phyloP scores from a whole-genome alignment of 768 basidiomycete species.

The Psilocybe subaeruginosa region DNA sequence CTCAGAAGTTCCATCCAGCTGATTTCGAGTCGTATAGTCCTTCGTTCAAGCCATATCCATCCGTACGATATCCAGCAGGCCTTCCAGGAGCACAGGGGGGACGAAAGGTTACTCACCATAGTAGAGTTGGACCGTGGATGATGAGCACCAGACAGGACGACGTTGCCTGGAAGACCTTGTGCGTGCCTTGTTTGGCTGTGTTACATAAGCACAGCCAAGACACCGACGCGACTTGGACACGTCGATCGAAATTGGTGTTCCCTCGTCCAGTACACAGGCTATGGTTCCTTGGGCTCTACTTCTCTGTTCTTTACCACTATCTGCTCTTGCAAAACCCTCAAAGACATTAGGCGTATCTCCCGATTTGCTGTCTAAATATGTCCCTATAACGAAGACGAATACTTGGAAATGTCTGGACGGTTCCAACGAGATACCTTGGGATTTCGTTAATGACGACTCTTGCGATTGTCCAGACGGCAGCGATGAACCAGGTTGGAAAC shows the following conservation, averaged over 20 bases:
- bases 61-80: constrained; percentile 7
- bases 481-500: constrained; percentile 81
- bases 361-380: constrained; percentile 56
- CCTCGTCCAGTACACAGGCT: constrained; percentile 16
- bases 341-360: constrained; percentile 65
- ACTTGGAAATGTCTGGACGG: constrained; percentile 85
- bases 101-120: constrained; percentile 42
- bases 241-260: constrained; percentile 29
- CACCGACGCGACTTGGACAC: constrained; percentile 35
- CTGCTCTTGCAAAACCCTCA: constrained; percentile 40
- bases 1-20: constrained; percentile 41
- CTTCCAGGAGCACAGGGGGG: constrained; percentile 5
- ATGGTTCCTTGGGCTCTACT: constrained; percentile 61
- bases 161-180: constrained; percentile 22
- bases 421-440: constrained; percentile 76
- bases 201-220: constrained; percentile 31
- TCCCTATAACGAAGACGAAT: constrained; percentile 46
- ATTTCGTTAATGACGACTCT: constrained; percentile 89
- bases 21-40: constrained; percentile 5
- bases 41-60: background rate
- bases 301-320: constrained; percentile 42
- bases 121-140: constrained; percentile 44
- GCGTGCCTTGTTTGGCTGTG: constrained; percentile 45
- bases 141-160: constrained; percentile 29
- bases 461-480: constrained; percentile 96